Conservation (phyloP, 2,329 filamentous ascomycete genomes). For the Dissoconium aciculare region DNA sequence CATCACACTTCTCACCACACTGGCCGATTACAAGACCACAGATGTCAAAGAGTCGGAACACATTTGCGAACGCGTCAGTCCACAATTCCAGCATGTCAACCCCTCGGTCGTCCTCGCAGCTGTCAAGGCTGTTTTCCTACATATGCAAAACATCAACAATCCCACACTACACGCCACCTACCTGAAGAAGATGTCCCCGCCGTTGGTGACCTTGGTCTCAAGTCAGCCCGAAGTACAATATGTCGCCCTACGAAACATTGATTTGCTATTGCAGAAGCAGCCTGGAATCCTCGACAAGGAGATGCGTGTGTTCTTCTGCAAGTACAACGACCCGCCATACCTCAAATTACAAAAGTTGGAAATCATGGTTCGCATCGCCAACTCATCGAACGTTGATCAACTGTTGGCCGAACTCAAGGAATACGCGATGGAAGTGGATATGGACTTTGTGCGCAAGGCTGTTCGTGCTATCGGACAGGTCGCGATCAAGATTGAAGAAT, state of each 20-base stretch:
- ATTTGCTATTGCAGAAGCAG: constrained; percentile 86
- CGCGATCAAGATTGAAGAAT: constrained; percentile 93
- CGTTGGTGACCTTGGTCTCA: constrained; percentile 85
- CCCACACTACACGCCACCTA: constrained; percentile 69
- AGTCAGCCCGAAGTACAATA: constrained; percentile 96
- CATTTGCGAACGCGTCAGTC: constrained; percentile 89
- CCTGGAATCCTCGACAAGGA: constrained; percentile 96
- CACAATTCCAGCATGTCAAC: constrained; percentile 97
- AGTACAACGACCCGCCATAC: constrained; percentile 97
- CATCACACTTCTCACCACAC: constrained; percentile 77
- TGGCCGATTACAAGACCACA: constrained; percentile 74
- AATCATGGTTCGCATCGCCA: constrained; percentile 98
- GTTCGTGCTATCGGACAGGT: constrained; percentile 96
- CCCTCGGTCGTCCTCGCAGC: constrained; percentile 93
- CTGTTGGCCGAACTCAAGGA: constrained; percentile 88
- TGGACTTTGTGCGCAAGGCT: constrained; percentile 92
- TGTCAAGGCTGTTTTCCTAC: constrained; percentile 92
- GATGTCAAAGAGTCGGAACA: constrained; percentile 95
- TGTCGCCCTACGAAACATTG: constrained; percentile 89
- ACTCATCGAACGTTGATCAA: constrained; percentile 92
- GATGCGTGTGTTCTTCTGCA: constrained; percentile 97
- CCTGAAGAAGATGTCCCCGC: constrained; percentile 96
- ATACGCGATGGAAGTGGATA: constrained; percentile 94
- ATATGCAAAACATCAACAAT: constrained; percentile 68
- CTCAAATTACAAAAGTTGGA: constrained; percentile 96